Conservation (phyloP, 192 early-diverging fungal species). For the Entophlyctis luteolus region DNA sequence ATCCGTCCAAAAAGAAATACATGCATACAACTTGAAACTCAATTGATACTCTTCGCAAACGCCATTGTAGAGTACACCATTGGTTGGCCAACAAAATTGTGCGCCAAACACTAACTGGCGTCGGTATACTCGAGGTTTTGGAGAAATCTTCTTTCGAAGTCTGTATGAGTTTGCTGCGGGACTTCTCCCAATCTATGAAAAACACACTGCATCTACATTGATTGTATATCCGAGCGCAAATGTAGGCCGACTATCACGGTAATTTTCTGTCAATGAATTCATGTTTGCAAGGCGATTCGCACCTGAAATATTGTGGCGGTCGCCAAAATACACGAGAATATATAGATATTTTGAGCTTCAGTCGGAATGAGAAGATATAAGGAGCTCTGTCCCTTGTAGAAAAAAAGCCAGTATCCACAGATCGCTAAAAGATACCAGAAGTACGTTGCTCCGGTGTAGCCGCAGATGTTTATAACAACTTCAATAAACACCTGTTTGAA, state of each 20-base stretch:
- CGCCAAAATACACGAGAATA: slow-evolving; percentile 30
- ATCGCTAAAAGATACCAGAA: slow-evolving; percentile 36
- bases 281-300: not conserved
- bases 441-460: slow-evolving; percentile 32
- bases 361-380: slow-evolving; percentile 45
- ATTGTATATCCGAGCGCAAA: slow-evolving; percentile 31
- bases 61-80: slow-evolving; percentile 47
- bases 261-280: not conserved
- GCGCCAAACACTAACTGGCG: slow-evolving; percentile 54
- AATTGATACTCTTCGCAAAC: slow-evolving; percentile 25
- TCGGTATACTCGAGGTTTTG: slow-evolving; percentile 3
- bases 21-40: slow-evolving; percentile 43
- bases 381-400: slow-evolving; percentile 48
- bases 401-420: slow-evolving; percentile 47
- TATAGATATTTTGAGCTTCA: slow-evolving; percentile 26
- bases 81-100: slow-evolving; percentile 52
- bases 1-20: slow-evolving; percentile 44
- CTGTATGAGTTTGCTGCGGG: slow-evolving; percentile 35
- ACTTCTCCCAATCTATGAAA: slow-evolving; percentile 59
- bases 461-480: slow-evolving; percentile 37
- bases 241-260: slow-evolving; percentile 18
- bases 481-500: slow-evolving; percentile 16
- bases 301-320: slow-evolving; percentile 32
- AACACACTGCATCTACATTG: slow-evolving; percentile 53
- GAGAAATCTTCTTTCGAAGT: not conserved